Evolutionary conservation across 2,329 filamentous ascomycete genomes (phyloP).

Genomic region (Cladosporium sp.): DNA sequence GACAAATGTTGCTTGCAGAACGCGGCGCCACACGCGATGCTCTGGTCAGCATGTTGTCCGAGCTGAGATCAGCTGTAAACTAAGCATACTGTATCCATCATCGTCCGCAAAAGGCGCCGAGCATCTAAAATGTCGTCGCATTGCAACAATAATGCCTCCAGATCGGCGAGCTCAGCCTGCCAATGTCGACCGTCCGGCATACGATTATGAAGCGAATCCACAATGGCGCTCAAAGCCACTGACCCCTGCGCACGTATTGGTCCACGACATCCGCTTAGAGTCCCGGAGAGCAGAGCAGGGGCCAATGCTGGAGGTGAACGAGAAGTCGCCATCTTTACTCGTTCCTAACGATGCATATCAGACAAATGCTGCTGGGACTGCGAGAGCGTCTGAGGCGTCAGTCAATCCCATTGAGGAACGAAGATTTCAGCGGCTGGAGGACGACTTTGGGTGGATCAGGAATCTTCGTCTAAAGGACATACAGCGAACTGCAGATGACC

Average conservation of each 20-base stretch:
- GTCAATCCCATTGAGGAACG: slow-evolving; percentile 42
- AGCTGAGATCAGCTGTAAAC: slow-evolving; percentile 8
- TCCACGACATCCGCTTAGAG: slow-evolving; percentile 39
- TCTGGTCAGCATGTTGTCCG: slow-evolving; percentile 12
- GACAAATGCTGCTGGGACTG: slow-evolving; percentile 28
- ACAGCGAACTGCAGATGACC: slow-evolving; percentile 27
- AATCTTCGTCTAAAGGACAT: slow-evolving; percentile 36
- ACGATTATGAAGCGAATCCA: slow-evolving; percentile 40
- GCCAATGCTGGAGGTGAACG: slow-evolving; percentile 44
- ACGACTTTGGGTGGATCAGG: slow-evolving; percentile 48
- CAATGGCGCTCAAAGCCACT: slow-evolving; percentile 44
- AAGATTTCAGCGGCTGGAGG: slow-evolving; percentile 38
- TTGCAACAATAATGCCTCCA: slow-evolving; percentile 9
- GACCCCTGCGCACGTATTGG: slow-evolving; percentile 43
- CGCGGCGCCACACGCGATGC: slow-evolving; percentile 5
- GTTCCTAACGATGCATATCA: slow-evolving; percentile 35
- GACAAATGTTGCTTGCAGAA: no score
- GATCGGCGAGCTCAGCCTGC: not conserved
- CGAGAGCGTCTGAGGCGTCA: slow-evolving; percentile 30
- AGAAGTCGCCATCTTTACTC: slow-evolving; percentile 39
- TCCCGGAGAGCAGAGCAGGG: slow-evolving; percentile 30
- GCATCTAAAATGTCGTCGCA: not conserved
- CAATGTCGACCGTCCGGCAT: not conserved
- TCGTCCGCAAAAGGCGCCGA: not conserved
- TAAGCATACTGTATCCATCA: no score